Conservation (phyloP, 306 rosid genomes). For the Citrullus amarus region DNA sequence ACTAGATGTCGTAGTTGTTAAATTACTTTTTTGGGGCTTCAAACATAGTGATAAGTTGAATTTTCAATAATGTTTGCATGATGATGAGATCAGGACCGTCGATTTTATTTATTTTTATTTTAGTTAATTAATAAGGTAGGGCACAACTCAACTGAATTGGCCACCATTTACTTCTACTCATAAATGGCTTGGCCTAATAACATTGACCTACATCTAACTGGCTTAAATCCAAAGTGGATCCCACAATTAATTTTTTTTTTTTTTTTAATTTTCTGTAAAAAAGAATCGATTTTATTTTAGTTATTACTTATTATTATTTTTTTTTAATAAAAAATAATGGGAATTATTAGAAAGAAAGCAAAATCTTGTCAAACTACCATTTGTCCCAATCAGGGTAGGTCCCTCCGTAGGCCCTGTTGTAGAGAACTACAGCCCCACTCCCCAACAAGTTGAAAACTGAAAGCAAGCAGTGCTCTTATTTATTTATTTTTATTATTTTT, state of each 20-base stretch:
- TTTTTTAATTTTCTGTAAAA: not conserved
- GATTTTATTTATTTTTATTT: not conserved
- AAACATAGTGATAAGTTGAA: not conserved
- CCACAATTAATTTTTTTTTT: not conserved
- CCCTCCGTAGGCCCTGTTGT: conserved; percentile 28
- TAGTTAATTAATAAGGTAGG: conserved; percentile 13
- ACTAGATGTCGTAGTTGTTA: too few relatives aligned
- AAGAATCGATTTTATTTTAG: not conserved
- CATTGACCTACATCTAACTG: conserved; percentile 8
- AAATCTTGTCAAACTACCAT: conserved; percentile 30
- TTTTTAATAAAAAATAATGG: not conserved
- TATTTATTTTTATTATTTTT: not conserved
- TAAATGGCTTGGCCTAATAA: conserved; percentile 17
- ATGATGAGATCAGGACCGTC: not conserved
- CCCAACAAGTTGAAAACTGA: conserved; percentile 42
- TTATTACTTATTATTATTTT: too few relatives aligned
- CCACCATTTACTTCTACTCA: conserved; percentile 17
- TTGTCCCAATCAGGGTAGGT: conserved; percentile 54
- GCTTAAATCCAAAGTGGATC: conserved; percentile 11
- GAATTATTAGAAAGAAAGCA: conserved; percentile 14
- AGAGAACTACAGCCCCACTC: conserved; percentile 41
- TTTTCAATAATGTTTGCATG: not conserved
- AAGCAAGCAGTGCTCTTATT: not conserved
- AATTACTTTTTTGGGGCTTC: too few relatives aligned
- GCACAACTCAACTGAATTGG: conserved; percentile 13